Conservation (phyloP, 2,329 filamentous ascomycete species). For the Penicillium aurantiogriseum region DNA sequence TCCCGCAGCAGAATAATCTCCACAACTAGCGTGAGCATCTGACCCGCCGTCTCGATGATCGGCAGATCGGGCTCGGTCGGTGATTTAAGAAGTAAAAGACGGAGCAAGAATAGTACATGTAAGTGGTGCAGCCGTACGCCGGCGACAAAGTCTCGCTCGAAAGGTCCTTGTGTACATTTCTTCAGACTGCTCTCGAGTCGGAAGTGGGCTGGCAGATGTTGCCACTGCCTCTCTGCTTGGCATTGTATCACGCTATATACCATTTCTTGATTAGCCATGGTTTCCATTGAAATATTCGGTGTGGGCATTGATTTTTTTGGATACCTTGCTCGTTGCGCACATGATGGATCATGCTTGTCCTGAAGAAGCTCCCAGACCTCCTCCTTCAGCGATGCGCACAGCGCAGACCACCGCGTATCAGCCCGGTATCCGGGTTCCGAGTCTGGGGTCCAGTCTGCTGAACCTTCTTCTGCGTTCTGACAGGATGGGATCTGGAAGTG, state of each 20-base stretch:
- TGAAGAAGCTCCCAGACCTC: slow-evolving; percentile 29
- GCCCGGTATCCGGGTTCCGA: slow-evolving; percentile 24
- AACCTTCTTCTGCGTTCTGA: background rate
- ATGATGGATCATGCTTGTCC: slow-evolving; percentile 23
- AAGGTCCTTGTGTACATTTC: slow-evolving; percentile 20
- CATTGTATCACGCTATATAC: slow-evolving; percentile 19
- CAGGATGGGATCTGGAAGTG: slow-evolving; percentile 34
- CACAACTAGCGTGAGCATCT: slow-evolving; percentile 30
- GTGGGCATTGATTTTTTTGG: background rate
- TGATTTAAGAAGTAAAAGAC: slow-evolving; percentile 23
- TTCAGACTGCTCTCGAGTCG: slow-evolving; percentile 23
- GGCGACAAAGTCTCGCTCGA: slow-evolving; percentile 28
- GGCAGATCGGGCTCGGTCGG: slow-evolving; percentile 26
- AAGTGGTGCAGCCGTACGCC: slow-evolving; percentile 28
- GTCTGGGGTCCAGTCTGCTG: slow-evolving; percentile 16
- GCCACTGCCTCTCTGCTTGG: slow-evolving; percentile 24
- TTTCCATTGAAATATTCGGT: background rate
- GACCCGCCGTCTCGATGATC: slow-evolving; percentile 27
- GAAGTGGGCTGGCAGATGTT: slow-evolving; percentile 23
- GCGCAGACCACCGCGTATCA: slow-evolving; percentile 29
- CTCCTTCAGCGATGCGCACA: slow-evolving; percentile 29
- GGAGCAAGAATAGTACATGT: slow-evolving; percentile 29
- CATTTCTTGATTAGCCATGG: slow-evolving; percentile 14
- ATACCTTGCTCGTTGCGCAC: slow-evolving; percentile 19
- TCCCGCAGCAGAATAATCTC: slow-evolving; percentile 29